phyloP scores from a whole-genome alignment of 805 yeast species.

The Metschnikowia borealis region DNA sequence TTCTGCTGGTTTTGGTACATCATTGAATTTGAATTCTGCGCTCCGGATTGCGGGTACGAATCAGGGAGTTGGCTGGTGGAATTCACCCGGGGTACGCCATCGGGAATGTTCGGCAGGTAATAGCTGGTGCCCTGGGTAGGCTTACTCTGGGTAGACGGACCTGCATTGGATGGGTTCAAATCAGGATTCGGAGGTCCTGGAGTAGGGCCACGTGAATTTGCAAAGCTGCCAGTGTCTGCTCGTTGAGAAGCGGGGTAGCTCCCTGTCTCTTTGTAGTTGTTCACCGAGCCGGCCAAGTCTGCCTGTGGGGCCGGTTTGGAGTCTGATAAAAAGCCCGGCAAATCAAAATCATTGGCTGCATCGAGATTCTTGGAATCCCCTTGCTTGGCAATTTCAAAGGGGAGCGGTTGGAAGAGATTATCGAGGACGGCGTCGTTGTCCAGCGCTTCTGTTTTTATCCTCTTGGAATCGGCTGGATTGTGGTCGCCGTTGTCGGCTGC shows the following conservation, averaged over 20 bases:
- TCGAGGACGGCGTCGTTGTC: slow-evolving; percentile 10
- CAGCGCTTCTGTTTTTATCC: slow-evolving; percentile 12
- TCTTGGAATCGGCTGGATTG: slow-evolving; percentile 7
- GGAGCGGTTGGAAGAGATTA: slow-evolving; percentile 19
- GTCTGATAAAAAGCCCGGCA: slow-evolving; percentile 16
- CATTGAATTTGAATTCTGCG: background rate
- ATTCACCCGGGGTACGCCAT: slow-evolving; percentile 4
- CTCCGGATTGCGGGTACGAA: background rate
- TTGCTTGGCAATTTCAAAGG: slow-evolving; percentile 13
- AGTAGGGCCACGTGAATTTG: background rate
- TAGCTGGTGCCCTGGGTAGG: background rate
- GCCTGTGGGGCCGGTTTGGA: slow-evolving; percentile 2
- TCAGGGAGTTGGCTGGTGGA: slow-evolving; percentile 7
- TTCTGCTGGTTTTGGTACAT: background rate
- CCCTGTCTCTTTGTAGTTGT: background rate
- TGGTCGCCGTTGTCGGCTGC: slow-evolving; percentile 8
- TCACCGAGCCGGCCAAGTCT: background rate
- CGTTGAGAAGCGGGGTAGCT: background rate
- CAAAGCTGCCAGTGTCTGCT: background rate
- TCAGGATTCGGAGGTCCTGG: background rate
- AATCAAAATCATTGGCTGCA: slow-evolving; percentile 8
- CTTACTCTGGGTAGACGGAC: background rate
- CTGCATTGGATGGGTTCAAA: background rate
- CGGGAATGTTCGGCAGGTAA: background rate
- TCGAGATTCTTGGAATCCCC: slow-evolving; percentile 2